Evolutionary conservation across 2,329 filamentous ascomycete species (phyloP), one percentile per base, ranked within the genome.

Genomic region (Alternaria consortialis): DNA sequence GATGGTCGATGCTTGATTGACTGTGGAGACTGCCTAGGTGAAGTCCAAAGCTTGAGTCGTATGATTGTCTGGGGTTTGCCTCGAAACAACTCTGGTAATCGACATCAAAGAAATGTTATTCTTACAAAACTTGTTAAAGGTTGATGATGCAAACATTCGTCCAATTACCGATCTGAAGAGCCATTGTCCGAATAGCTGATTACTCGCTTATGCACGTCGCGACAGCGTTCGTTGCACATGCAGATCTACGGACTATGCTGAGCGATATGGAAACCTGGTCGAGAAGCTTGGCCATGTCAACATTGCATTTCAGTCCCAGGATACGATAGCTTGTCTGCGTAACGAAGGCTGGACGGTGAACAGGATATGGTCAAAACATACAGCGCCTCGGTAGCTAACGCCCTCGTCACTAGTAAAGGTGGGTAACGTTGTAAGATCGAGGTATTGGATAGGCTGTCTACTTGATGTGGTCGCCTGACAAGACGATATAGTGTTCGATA

Each of bases 401-500:
- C 20, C 46, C 17, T 12, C 7, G 32, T 17, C 13, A 17, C 13
- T 27, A 15, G 20, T 48, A 15, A 13, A 37, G 20, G 46, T 12
- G 36, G 46, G 32, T 31, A 36, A 36, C 17, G 17, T n/a, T 20
- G 17, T 32, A 17, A n/a, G 25, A 6, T 6, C 11, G 42, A 36
- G n/a, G 42, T 34, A 9, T 25, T 0, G 12, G 27, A 32, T 20
- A 5, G 27, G 4, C 27, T 29, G 27, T n/a, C n/a, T n/a, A 27
- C 4, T 27, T 11, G 34, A 23, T n/a, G n/a, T 32, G 56, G 42
- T 65, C 63, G 62, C 31, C 55, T 60, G 64, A 58, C 37, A 36
- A 60, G 52, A 54, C 25, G 32, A 60, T 67, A 66, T 50, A 62
- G 56, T 60, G 47, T 34, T 63, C 67, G 55, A 66, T 70, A 71